phyloP scores from a whole-genome alignment of 2,329 filamentous ascomycete genomes.

The Cladobotryum protrusum region DNA sequence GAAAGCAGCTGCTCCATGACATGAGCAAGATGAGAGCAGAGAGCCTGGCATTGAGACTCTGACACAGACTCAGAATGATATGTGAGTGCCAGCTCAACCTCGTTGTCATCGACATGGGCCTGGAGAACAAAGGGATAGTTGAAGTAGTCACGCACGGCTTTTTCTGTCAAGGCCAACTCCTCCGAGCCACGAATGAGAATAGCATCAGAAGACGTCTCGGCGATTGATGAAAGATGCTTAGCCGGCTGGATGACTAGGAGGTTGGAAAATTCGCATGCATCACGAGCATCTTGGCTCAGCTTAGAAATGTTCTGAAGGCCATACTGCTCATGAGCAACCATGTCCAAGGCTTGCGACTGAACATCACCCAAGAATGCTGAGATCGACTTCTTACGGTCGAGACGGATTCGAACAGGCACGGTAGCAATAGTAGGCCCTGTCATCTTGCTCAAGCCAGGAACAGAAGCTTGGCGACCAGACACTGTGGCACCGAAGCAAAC shows the following conservation, averaged over 20 bases:
- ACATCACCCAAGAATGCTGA: slow-evolving; percentile 9
- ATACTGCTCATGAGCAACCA: slow-evolving; percentile 5
- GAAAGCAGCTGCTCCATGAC: background rate
- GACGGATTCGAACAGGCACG: slow-evolving; percentile 11
- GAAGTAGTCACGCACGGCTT: slow-evolving; percentile 5
- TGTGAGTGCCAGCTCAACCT: background rate
- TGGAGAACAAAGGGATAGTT: slow-evolving; percentile 5
- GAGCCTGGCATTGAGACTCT: background rate
- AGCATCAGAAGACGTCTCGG: no score
- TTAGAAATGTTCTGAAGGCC: slow-evolving; percentile 9
- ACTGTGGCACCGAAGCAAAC: slow-evolving; percentile 13
- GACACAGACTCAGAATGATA: background rate
- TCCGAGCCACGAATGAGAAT: background rate
- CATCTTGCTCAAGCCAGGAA: background rate
- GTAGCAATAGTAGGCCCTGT: slow-evolving; percentile 8
- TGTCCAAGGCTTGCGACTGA: slow-evolving; percentile 12
- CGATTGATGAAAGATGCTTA: background rate
- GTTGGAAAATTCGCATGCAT: slow-evolving; percentile 5
- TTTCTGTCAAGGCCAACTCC: background rate
- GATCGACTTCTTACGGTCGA: slow-evolving; percentile 7
- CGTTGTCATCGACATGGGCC: background rate
- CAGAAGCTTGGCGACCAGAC: slow-evolving; percentile 13
- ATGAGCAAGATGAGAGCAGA: background rate
- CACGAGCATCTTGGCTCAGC: slow-evolving; percentile 1
- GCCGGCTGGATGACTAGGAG: slow-evolving; percentile 4